phyloP scores from a whole-genome alignment of 2,329 filamentous ascomycete species.

The Truncatella angustata region DNA sequence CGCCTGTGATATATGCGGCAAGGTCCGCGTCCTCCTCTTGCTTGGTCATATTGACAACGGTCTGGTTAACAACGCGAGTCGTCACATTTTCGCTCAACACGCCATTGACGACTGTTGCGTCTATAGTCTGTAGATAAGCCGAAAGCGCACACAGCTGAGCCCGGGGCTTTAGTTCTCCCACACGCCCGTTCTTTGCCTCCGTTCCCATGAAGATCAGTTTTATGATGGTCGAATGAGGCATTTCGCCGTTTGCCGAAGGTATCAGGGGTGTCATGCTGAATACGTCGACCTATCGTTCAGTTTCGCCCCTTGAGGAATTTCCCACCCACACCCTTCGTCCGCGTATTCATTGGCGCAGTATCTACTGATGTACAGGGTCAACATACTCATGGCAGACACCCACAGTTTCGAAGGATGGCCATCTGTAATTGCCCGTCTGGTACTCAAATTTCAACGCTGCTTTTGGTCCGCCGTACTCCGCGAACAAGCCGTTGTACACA shows the following conservation, averaged over 20 bases:
- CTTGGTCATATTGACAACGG: slow-evolving; percentile 21
- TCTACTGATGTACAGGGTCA: slow-evolving; percentile 24
- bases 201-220: slow-evolving; percentile 33
- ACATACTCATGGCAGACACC: slow-evolving; percentile 26
- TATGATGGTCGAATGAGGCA: slow-evolving; percentile 29
- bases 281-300: slow-evolving; percentile 23
- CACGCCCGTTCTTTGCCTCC: slow-evolving; percentile 21
- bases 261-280: slow-evolving; percentile 32
- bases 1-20: slow-evolving; percentile 18
- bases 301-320: slow-evolving; percentile 23
- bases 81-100: slow-evolving; percentile 24
- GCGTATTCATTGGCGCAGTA: slow-evolving; percentile 19
- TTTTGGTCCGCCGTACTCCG: slow-evolving; percentile 28
- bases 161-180: slow-evolving; percentile 26
- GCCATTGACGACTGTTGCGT: slow-evolving; percentile 23
- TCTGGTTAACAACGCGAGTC: slow-evolving; percentile 19
- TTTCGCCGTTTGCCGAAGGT: slow-evolving; percentile 21
- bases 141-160: slow-evolving; percentile 28
- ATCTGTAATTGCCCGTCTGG: slow-evolving; percentile 28
- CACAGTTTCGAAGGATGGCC: slow-evolving; percentile 26
- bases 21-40: slow-evolving; percentile 15
- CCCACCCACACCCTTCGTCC: slow-evolving; percentile 26
- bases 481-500: slow-evolving; percentile 33
- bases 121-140: slow-evolving; percentile 29
- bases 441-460: slow-evolving; percentile 25